Base-by-base conservation (phyloP, 768 basidiomycete genomes). In the Fomitopsis serialis region DNA sequence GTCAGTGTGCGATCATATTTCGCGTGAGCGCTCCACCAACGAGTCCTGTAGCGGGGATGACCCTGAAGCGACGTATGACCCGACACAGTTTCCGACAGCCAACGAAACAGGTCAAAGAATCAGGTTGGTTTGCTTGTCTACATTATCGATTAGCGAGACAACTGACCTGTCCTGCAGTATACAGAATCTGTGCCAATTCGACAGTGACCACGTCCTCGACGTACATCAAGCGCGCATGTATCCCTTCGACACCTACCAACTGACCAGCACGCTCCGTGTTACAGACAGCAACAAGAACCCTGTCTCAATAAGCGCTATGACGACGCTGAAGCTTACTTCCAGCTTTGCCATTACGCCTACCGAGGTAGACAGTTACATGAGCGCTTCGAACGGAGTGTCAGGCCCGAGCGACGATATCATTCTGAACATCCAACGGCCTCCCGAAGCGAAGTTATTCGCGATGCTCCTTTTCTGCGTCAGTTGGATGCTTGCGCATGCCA, bases 401-500 rank as follows among this genome's bases (percentile, higher is more conserved):
- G 76, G 68, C 54, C 58, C 69, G 6, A 74, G 72, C 58, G 65
- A 76, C 24, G 78, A 79, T 52, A 66, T 81, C 32, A 73, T 74
- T 55, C 66, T 82, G 63, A 58, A 60, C n/a, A 67, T 81, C 34
- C 63, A 56, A 19, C 66, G 81, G 34, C 79, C 81, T 5, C 68
- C 63, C 7, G 74, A 73, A 46, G 74, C 75, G 1, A 74, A 75
- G 13, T 60, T 71, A 24, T 78, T 76, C 37, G 63, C 76, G 0
- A 54, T 83, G 17, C 54, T 78, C 25, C 66, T 81, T 6, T 83
- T 80, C 57, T 66, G 62, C 2, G 54, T 76, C 22, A 76, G 69
- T 57, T 83, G 81, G 81, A 67, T 81, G 62, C 66, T 83, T 24
- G 69, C 80, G n/a, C 80, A 81, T 61, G 65, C 78, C 35, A 73